Percentiles rank a stretch among this genome's conserved stretches.
phyloP scores from a whole-genome alignment of 2,329 filamentous ascomycete genomes.

The Colletotrichum liaoningense region DNA sequence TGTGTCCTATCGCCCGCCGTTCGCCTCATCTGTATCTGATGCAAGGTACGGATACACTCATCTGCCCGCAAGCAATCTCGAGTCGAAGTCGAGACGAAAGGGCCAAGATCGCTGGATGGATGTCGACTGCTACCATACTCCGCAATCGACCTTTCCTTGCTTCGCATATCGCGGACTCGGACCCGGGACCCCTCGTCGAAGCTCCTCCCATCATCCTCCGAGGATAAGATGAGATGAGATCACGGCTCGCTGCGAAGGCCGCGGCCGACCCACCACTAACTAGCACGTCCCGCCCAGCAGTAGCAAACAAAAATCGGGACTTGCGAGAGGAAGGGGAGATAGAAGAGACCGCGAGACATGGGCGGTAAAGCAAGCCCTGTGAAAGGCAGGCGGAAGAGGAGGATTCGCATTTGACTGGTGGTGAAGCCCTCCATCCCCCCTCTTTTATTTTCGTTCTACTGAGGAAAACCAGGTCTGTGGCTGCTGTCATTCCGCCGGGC shows the following conservation, averaged over 20 bases:
- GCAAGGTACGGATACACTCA: conserved; percentile 31
- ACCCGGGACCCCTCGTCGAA: background rate
- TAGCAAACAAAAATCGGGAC: conserved; percentile 30
- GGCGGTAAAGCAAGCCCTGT: conserved; percentile 52
- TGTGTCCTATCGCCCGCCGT: conserved; percentile 32
- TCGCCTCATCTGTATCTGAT: conserved; percentile 34
- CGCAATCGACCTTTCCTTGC: conserved; percentile 15
- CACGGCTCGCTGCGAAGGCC: conserved; percentile 31
- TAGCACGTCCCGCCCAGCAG: background rate
- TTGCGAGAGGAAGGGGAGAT: background rate
- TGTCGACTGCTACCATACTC: conserved; percentile 14
- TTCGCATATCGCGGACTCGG: conserved; percentile 30
- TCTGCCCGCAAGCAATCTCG: background rate
- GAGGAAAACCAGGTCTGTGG: conserved; percentile 3
- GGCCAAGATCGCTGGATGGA: conserved; percentile 16
- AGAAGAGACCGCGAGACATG: conserved; percentile 38
- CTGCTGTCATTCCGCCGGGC: conserved; percentile 7
- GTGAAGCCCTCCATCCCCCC: background rate
- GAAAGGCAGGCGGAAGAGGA: conserved; percentile 46
- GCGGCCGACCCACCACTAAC: conserved; percentile 39
- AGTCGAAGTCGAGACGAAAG: conserved; percentile 12
- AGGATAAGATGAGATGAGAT: conserved; percentile 34
- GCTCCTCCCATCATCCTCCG: background rate
- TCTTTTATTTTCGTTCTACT: conserved; percentile 4
- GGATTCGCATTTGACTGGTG: conserved; percentile 28